These are phyloP conservation scores for Vaccinium myrtillus DNA, from an alignment of 148 eudicot genomes.

Conservation along the genomic window DNA sequence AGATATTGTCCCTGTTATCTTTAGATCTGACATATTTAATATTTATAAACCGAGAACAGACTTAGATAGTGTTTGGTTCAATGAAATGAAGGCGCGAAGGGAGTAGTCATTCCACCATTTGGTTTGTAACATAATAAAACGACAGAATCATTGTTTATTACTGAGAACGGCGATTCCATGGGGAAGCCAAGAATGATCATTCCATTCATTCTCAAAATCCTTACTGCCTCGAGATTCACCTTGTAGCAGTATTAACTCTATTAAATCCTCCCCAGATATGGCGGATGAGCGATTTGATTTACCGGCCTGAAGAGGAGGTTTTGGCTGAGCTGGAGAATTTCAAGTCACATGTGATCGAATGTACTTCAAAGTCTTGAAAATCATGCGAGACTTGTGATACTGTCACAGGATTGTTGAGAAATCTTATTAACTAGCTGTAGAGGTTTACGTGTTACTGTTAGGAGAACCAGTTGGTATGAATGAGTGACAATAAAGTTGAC, in stretches of 20 bases:
- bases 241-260: background rate
- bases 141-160: no score
- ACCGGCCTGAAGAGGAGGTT: slow-evolving; percentile 91
- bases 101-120: background rate
- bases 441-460: background rate
- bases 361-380: slow-evolving; percentile 49
- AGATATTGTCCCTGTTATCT: background rate
- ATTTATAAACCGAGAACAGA: background rate
- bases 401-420: background rate
- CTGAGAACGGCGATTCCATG: background rate
- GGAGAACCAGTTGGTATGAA: background rate
- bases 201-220: background rate
- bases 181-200: background rate
- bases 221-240: background rate
- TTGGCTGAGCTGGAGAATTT: slow-evolving; percentile 84
- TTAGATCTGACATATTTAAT: background rate
- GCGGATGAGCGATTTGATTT: slow-evolving; percentile 94
- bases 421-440: background rate
- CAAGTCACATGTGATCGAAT: slow-evolving; percentile 74
- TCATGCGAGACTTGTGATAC: background rate
- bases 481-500: background rate
- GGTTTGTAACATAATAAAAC: no score
- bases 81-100: background rate
- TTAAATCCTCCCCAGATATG: slow-evolving; percentile 55
- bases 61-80: background rate